Evolutionary conservation across 2,329 filamentous ascomycete genomes (phyloP).

Genomic region (Mycocentrospora acerina): DNA sequence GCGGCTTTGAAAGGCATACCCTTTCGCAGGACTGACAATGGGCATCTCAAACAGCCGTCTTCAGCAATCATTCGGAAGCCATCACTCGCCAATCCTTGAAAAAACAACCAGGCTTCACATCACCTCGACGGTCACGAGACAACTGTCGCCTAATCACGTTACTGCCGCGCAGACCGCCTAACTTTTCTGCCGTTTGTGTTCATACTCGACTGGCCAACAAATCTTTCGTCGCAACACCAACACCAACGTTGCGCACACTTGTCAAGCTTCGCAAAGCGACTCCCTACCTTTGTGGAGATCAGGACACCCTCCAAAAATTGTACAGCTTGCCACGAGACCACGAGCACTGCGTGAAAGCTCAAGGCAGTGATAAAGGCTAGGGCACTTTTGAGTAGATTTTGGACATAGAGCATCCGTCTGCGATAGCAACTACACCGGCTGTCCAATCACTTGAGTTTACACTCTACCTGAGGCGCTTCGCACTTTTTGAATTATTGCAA

Average conservation of each 20-base stretch:
- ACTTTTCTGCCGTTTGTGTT: slow-evolving; percentile 23
- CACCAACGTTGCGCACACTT: not conserved
- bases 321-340: no score
- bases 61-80: slow-evolving; percentile 11
- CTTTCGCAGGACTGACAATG: slow-evolving; percentile 35
- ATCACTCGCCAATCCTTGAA: slow-evolving; percentile 10
- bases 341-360: no score
- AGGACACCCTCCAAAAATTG: no score
- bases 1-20: slow-evolving; percentile 30
- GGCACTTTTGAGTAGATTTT: slow-evolving; percentile 1
- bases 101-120: slow-evolving; percentile 2
- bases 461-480: not conserved
- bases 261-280: not conserved
- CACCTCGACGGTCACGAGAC: slow-evolving; percentile 8
- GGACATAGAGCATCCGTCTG: slow-evolving; percentile 2
- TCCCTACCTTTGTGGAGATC: not conserved
- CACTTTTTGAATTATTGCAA: not conserved
- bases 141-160: slow-evolving; percentile 13
- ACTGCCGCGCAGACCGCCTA: slow-evolving; percentile 19
- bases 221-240: slow-evolving; percentile 4
- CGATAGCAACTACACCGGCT: slow-evolving; percentile 1
- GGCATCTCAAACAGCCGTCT: slow-evolving; percentile 24
- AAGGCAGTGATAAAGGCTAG: no score
- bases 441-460: not conserved
- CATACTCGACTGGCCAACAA: slow-evolving; percentile 5